These are phyloP conservation scores for Diplosphaera chodatii DNA, from an alignment of 139 green algal species.

Conservation along the genomic window DNA sequence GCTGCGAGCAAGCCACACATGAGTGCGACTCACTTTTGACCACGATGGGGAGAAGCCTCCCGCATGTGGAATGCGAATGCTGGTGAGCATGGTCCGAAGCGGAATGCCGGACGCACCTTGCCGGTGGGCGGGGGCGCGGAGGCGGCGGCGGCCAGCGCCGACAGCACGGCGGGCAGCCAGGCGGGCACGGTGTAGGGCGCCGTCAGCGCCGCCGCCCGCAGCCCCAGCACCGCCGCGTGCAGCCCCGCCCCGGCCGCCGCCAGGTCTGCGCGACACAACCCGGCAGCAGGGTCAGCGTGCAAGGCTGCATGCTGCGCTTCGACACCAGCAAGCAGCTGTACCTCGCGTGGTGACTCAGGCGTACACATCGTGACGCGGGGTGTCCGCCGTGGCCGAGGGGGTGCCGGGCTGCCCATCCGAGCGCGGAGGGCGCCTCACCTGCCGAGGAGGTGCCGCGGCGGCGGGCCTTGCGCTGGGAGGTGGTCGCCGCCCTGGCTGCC, in stretches of 20 bases:
- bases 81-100: too few relatives aligned
- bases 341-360: too few relatives aligned
- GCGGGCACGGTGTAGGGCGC: slow-evolving; percentile 76
- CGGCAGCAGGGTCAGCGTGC: too few relatives aligned
- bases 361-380: too few relatives aligned
- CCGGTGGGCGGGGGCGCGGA: slow-evolving; percentile 45
- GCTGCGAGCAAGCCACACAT: too few relatives aligned
- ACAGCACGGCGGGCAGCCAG: slow-evolving; percentile 73
- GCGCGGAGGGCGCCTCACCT: not conserved
- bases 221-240: slow-evolving; percentile 55
- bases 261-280: not conserved
- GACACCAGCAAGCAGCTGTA: too few relatives aligned
- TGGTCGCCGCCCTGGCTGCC: slow-evolving; percentile 4
- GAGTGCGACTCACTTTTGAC: too few relatives aligned
- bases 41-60: too few relatives aligned
- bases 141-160: slow-evolving; percentile 52
- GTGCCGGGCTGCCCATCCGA: too few relatives aligned
- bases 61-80: too few relatives aligned
- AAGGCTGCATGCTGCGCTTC: too few relatives aligned
- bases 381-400: too few relatives aligned
- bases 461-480: not conserved
- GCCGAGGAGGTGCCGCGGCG: not conserved
- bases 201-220: slow-evolving; percentile 74
- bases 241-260: not conserved
- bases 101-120: slow-evolving; percentile 3